Conservation (phyloP, 2,329 filamentous ascomycete genomes). For the Escovopsis sp. region DNA sequence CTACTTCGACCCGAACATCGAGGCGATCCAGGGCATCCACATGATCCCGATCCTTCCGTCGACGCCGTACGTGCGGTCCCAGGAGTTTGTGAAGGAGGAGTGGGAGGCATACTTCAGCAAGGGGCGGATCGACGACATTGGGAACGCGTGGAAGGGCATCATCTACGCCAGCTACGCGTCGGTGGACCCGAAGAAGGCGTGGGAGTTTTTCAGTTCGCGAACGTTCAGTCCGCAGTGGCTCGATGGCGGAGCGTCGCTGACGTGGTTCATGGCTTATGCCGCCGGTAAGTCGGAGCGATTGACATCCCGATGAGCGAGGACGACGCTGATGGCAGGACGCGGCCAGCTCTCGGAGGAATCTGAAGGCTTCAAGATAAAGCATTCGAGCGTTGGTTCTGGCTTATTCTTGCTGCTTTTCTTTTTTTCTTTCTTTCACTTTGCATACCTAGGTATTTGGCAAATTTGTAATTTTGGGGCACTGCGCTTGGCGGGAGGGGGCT, state of each 20-base stretch:
- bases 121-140: constrained; percentile 47
- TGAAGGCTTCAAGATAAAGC: background rate
- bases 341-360: constrained; percentile 6
- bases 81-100: constrained; percentile 63
- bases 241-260: constrained; percentile 70
- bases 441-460: background rate
- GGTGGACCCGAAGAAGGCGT: constrained; percentile 55
- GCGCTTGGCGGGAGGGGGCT: too few relatives aligned
- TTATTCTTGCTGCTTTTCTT: background rate
- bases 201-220: constrained; percentile 55
- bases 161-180: constrained; percentile 72
- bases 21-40: constrained; percentile 66
- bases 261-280: constrained; percentile 71
- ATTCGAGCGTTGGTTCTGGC: background rate
- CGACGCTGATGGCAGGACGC: constrained; percentile 1
- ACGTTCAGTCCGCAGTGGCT: constrained; percentile 55
- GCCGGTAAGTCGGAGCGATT: constrained; percentile 44
- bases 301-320: background rate
- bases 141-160: constrained; percentile 74
- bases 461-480: background rate
- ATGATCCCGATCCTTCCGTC: constrained; percentile 65
- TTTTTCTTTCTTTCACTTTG: background rate
- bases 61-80: constrained; percentile 50
- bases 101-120: constrained; percentile 67
- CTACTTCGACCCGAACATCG: constrained; percentile 62